These are phyloP conservation scores for Suillus luteus DNA, from an alignment of 768 basidiomycete species.

Conservation along the genomic window DNA sequence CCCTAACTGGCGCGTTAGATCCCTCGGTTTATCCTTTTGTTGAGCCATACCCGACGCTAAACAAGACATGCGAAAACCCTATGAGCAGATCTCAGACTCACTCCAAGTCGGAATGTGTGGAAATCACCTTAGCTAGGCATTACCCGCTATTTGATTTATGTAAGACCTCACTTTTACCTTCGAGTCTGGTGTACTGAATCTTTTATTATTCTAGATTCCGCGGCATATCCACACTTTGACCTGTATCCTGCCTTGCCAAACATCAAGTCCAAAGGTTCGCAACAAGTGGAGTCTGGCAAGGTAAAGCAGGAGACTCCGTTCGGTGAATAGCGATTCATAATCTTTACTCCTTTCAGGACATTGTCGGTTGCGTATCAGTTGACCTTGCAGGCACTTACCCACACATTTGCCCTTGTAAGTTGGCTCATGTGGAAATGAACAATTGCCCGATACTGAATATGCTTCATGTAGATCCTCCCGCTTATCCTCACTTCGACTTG, in stretches of 20 bases:
- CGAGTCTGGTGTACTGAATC: conserved; percentile 1
- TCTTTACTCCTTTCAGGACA: background rate
- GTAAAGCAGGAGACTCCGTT: background rate
- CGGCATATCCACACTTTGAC: conserved; percentile 41
- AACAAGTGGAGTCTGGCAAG: background rate
- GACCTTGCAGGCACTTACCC: conserved; percentile 9
- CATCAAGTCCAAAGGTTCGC: background rate
- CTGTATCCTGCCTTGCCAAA: conserved; percentile 18
- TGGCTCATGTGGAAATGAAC: background rate
- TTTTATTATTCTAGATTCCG: conserved; percentile 23
- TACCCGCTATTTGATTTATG: conserved; percentile 30
- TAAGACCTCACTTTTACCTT: conserved; percentile 11
- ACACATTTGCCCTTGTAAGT: conserved; percentile 13
- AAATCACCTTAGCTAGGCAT: conserved; percentile 8
- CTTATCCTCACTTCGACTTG: conserved; percentile 36
- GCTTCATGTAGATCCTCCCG: conserved; percentile 18
- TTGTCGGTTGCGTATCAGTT: conserved; percentile 4
- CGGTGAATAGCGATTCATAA: background rate
- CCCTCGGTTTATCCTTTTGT: conserved; percentile 21
- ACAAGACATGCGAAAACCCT: conserved; percentile 2
- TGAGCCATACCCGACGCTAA: conserved; percentile 16
- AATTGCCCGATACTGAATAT: background rate
- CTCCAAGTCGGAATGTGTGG: background rate
- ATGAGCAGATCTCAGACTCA: conserved; percentile 6
- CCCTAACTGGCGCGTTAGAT: conserved; percentile 15